Percentiles rank a stretch among this genome's conserved stretches.
These are phyloP conservation scores for Cladosporium cucumerinum DNA, from an alignment of 2,329 filamentous ascomycete genomes.

Conservation along the genomic window DNA sequence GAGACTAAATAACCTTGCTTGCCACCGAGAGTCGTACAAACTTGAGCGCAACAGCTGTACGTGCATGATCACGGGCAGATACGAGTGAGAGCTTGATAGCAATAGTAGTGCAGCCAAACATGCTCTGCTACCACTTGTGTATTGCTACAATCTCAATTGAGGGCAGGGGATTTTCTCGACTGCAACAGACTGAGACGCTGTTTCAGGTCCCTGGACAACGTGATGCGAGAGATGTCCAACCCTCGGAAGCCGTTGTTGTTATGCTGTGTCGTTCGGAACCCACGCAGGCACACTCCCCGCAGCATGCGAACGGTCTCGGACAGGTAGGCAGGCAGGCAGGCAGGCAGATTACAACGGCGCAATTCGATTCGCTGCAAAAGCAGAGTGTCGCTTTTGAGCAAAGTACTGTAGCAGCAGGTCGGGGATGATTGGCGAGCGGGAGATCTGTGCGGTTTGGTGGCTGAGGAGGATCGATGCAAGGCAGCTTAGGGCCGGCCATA, in stretches of 20 bases:
- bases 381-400: not conserved
- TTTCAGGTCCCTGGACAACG: constrained; percentile 3
- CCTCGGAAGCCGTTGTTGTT: constrained; percentile 2
- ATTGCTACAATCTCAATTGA: not conserved
- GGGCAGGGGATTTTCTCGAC: not conserved
- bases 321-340: not conserved
- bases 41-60: too few relatives aligned
- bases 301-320: not conserved
- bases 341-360: not conserved
- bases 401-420: not conserved
- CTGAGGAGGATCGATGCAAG: not conserved
- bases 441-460: constrained; percentile 13
- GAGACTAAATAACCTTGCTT: too few relatives aligned
- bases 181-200: constrained; percentile 9
- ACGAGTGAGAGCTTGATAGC: not conserved
- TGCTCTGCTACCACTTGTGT: not conserved
- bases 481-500: not conserved
- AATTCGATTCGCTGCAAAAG: not conserved
- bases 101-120: not conserved
- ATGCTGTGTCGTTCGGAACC: not conserved
- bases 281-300: not conserved
- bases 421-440: constrained; percentile 4
- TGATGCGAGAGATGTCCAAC: not conserved
- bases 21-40: too few relatives aligned
- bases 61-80: not conserved